Evolutionary conservation across 352 stramenopile species (phyloP).

Genomic region (Aphanomyces euteiches): DNA sequence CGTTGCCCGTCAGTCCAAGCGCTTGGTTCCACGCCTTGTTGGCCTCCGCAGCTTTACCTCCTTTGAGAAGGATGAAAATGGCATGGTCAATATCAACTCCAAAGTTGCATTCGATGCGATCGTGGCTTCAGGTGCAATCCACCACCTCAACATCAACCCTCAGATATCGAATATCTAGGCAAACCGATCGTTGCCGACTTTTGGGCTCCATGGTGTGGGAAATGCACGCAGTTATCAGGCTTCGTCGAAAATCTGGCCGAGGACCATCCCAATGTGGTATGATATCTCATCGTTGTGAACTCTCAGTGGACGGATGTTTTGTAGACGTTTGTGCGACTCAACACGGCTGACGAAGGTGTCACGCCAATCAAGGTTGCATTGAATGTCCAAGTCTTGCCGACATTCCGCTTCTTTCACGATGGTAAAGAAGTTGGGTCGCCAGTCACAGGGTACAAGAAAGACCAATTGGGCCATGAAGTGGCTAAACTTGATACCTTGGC

Average conservation of each 20-base stretch:
- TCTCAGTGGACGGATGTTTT: not conserved
- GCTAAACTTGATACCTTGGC: conserved; percentile 40
- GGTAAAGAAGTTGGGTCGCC: conserved; percentile 70
- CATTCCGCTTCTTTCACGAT: conserved; percentile 83
- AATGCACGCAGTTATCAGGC: conserved; percentile 77
- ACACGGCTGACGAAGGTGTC: conserved; percentile 67
- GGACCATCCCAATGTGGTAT: conserved; percentile 56
- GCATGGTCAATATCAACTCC: conserved; percentile 15
- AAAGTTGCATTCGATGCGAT: conserved; percentile 4
- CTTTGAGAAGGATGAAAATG: conserved; percentile 11
- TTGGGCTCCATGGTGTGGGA: conserved; percentile 81
- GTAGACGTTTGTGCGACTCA: conserved; percentile 63
- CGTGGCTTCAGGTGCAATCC: conserved; percentile 17
- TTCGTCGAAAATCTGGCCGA: conserved; percentile 66
- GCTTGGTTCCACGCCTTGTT: not conserved
- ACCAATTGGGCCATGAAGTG: conserved; percentile 63
- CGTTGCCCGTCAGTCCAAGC: not conserved
- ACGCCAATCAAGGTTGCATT: conserved; percentile 72
- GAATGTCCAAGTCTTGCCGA: conserved; percentile 65
- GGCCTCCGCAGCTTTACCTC: not conserved
- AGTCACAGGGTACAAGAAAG: conserved; percentile 84
- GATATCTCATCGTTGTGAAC: conserved; percentile 15
- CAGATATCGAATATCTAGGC: not conserved
- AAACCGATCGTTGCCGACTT: conserved; percentile 78
- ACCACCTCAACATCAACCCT: not conserved